Percentiles rank a stretch among this genome's conserved stretches.
Evolutionary conservation across 495 filamentous ascomycete genomes (phyloP).

Genomic region (Darksidea phi): DNA sequence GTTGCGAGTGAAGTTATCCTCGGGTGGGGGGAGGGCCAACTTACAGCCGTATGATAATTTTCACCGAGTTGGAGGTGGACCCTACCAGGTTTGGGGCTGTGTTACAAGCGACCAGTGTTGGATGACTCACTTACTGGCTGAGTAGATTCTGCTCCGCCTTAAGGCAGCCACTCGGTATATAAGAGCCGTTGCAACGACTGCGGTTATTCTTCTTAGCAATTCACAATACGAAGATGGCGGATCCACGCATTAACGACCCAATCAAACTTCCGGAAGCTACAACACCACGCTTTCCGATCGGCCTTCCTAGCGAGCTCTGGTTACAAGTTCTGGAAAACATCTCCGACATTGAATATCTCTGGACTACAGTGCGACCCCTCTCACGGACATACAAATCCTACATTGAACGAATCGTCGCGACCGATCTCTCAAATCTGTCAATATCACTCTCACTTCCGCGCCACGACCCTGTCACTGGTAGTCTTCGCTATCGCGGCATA

Average conservation of each 20-base stretch:
- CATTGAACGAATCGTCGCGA: background rate
- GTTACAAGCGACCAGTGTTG: no score
- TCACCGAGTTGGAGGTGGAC: no score
- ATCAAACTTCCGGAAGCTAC: background rate
- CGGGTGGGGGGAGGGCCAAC: constrained; percentile 1
- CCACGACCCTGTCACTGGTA: background rate
- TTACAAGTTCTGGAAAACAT: constrained; percentile 12
- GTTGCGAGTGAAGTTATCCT: constrained; percentile 8
- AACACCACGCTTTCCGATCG: background rate
- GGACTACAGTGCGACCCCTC: constrained; percentile 1
- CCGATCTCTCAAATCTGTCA: background rate
- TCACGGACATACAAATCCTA: background rate
- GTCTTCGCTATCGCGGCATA: background rate
- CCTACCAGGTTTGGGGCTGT: no score
- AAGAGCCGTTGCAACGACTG: no score
- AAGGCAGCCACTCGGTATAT: no score
- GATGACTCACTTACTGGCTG: no score
- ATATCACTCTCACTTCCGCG: constrained; percentile 2
- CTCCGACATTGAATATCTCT: background rate
- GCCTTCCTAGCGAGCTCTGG: constrained; percentile 9
- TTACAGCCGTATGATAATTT: no score
- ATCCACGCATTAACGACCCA: background rate
- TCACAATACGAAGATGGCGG: background rate
- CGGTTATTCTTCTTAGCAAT: no score
- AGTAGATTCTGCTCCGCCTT: no score